A percentile compares a stretch with the other conserved stretches of the same genome.
These are phyloP conservation scores for Tulasnella sp. DNA, from an alignment of 768 basidiomycete species.

Conservation along the genomic window DNA sequence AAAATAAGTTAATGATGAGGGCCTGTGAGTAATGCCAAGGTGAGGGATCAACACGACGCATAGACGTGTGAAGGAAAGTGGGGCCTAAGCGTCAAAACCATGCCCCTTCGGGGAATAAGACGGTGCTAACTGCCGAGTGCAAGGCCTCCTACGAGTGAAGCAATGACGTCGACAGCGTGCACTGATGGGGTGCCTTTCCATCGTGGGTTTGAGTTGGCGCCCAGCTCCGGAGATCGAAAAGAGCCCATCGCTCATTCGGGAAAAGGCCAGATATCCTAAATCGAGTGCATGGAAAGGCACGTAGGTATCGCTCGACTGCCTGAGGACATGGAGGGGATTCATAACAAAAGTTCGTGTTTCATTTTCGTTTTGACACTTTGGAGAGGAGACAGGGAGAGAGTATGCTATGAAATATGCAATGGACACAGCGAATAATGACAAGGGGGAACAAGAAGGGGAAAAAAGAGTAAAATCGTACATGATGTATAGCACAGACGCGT, in stretches of 20 bases:
- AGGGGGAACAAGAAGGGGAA: neutral
- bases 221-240: neutral
- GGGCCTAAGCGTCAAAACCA: neutral
- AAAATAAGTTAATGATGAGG: too few relatives aligned
- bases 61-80: neutral
- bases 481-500: neutral
- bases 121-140: too few relatives aligned
- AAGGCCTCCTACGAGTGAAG: too few relatives aligned
- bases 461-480: neutral
- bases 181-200: neutral
- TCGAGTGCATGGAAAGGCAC: neutral
- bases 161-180: neutral
- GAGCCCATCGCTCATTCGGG: neutral
- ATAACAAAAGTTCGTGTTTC: neutral
- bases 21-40: too few relatives aligned
- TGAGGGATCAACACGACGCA: too few relatives aligned
- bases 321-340: neutral
- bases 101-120: too few relatives aligned
- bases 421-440: neutral
- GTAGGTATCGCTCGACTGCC: neutral
- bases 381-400: neutral
- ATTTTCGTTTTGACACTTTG: neutral
- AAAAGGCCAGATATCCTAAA: too few relatives aligned
- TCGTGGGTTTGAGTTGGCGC: neutral
- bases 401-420: neutral